Base-by-base conservation (phyloP, 2,329 filamentous ascomycete genomes). In the Curvularia lunata region DNA sequence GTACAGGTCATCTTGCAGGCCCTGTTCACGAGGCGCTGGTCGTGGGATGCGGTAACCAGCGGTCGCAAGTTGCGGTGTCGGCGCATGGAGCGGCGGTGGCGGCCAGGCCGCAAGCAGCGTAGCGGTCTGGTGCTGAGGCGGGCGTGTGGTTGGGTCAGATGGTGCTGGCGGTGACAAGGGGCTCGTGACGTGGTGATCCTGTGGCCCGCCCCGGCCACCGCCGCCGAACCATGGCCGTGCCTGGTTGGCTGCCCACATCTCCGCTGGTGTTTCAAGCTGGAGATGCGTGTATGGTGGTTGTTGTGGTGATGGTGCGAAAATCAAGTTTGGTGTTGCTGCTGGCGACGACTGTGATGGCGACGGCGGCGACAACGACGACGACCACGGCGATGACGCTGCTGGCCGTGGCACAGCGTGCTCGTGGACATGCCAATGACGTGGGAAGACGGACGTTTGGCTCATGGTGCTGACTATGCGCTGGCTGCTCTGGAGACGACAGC, bases 81-180 rank as follows among this genome's bases (percentile, higher is more conserved):
- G 52, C 52, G 47, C 46, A 30, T 45, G 47, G 25, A 54, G 37
- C 28, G 42, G 30, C 37, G 43, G 37, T 54, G 42, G 52, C 27
- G 52, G 52, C 32, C 30, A 37, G 27, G 12, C 16, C 18, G 30
- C 18, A 52, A 25, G 27, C 4, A 27, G 32, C 37, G 46, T 48
- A 48, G 32, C 46, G 46, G 46, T 38, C 27, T 30, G 30, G 30
- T 43, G 40, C 19, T 42, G 48, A 52, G 52, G 40, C 27, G 37
- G 58, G 46, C 50, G 55, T 56, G 55, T 61, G 61, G 47, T 59
- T 37, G 48, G 50, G 58, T 63, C 58, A 63, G 56, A 55, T 57
- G 61, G 42, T 45, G 38, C 45, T 48, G 52, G 46, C 37, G 48
- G 41, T 37, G 50, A 19, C 53, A 57, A 57, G 38, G 48, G 51